phyloP scores from a whole-genome alignment of 108 stramenopile species.

The Parmales sp. region DNA sequence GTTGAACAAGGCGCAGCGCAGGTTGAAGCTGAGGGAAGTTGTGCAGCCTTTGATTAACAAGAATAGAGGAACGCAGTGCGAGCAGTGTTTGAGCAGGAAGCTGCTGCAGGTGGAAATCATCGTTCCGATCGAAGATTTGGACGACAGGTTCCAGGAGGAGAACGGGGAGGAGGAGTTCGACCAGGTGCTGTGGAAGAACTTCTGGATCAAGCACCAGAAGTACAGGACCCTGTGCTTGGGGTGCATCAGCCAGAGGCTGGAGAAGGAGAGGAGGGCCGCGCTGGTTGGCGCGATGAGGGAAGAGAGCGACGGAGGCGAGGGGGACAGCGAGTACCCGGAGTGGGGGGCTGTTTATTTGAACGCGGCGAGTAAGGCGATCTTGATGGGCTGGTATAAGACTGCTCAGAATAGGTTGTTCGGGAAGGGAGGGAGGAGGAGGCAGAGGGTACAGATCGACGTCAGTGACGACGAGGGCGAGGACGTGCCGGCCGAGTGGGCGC shows the following conservation, averaged over 20 bases:
- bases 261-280: slow-evolving; percentile 12
- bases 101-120: slow-evolving; percentile 54
- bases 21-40: slow-evolving; percentile 29
- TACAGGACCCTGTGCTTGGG: slow-evolving; percentile 52
- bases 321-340: slow-evolving; percentile 20
- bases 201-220: slow-evolving; percentile 48
- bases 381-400: slow-evolving; percentile 33
- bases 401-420: slow-evolving; percentile 34
- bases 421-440: slow-evolving; percentile 15
- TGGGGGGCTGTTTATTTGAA: slow-evolving; percentile 37
- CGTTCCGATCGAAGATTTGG: slow-evolving; percentile 46
- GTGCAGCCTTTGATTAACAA: slow-evolving; percentile 43
- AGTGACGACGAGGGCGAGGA: slow-evolving; percentile 37
- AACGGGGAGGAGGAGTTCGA: slow-evolving; percentile 51
- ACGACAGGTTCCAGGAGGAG: slow-evolving; percentile 33
- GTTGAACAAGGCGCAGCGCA: slow-evolving; percentile 42
- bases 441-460: slow-evolving; percentile 14
- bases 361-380: slow-evolving; percentile 37
- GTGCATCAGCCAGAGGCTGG: slow-evolving; percentile 29
- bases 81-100: slow-evolving; percentile 53
- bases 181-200: slow-evolving; percentile 55
- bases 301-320: slow-evolving; percentile 15
- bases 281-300: neutral
- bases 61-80: slow-evolving; percentile 51
- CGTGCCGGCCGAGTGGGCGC: slow-evolving; percentile 15